Evolutionary conservation across 2,329 filamentous ascomycete genomes (phyloP).

Genomic region (Fusarium anthophilum): DNA sequence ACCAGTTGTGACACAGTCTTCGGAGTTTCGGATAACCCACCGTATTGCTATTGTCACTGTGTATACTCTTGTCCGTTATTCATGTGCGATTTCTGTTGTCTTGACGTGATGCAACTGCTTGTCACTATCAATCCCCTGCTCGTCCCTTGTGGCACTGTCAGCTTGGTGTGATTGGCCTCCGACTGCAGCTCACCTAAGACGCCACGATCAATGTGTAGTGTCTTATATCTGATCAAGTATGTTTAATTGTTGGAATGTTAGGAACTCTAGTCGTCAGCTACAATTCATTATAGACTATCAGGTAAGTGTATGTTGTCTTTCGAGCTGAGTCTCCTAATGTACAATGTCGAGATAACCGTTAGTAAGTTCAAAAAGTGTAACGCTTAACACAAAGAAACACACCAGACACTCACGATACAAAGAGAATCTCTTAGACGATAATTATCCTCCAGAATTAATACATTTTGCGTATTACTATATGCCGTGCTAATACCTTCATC

Average conservation of each 20-base stretch:
- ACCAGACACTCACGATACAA: not conserved
- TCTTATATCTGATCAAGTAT: not conserved
- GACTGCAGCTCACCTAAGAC: not conserved
- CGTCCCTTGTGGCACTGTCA: not conserved
- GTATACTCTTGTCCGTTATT: not conserved
- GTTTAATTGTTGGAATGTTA: too few species aligned
- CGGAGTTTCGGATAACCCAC: slow-evolving; percentile 35
- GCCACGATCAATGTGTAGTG: not conserved
- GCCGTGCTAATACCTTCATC: not conserved
- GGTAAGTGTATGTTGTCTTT: too few species aligned
- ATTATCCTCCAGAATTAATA: too few species aligned
- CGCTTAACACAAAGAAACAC: too few species aligned
- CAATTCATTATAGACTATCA: too few species aligned
- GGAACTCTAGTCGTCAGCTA: not conserved
- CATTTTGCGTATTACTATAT: not conserved
- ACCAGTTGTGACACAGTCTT: slow-evolving; percentile 34
- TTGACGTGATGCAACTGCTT: not conserved
- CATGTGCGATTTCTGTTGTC: not conserved
- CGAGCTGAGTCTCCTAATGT: accelerated
- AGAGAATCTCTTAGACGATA: not conserved
- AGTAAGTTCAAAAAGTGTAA: not conserved
- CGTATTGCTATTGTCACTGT: not conserved
- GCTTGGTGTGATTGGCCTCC: not conserved
- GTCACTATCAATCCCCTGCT: not conserved
- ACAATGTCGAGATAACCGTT: too few species aligned